Conservation (phyloP, 1,284 basidiomycete genomes). For the Pterulicium gracile region DNA sequence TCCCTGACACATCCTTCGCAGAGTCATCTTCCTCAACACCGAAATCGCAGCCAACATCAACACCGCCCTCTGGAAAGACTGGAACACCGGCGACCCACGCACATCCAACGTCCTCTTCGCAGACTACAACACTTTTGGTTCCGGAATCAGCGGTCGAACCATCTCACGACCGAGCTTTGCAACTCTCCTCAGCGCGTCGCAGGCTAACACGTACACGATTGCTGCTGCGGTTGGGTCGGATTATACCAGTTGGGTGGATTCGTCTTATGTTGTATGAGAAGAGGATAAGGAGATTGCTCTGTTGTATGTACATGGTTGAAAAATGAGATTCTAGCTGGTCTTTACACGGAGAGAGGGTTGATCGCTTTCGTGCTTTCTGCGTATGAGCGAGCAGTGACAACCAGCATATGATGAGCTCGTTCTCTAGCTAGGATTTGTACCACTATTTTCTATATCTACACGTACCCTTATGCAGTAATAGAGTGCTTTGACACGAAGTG, state of each 20-base stretch:
- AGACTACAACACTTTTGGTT: slow-evolving; percentile 33
- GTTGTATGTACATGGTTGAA: too few species aligned
- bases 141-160: slow-evolving; percentile 21
- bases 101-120: slow-evolving; percentile 34
- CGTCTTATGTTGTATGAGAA: neutral
- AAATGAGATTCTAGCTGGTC: too few species aligned
- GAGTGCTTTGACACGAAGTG: too few species aligned
- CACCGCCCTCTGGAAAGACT: slow-evolving; percentile 34
- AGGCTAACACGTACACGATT: neutral
- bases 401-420: too few species aligned
- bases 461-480: too few species aligned
- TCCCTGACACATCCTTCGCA: slow-evolving; percentile 18
- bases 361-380: too few species aligned
- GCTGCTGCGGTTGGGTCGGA: neutral
- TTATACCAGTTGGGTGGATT: slow-evolving; percentile 1
- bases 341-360: too few species aligned
- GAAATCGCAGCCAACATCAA: slow-evolving; percentile 27
- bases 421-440: too few species aligned
- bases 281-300: too few species aligned
- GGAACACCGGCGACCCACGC: slow-evolving; percentile 26
- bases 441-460: too few species aligned
- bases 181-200: slow-evolving; percentile 19
- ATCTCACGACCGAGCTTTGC: slow-evolving; percentile 27
- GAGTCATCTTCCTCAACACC: slow-evolving; percentile 37
- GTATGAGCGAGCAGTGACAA: too few species aligned